Base-by-base conservation (phyloP, 371 early-diverging fungal genomes). In the Chytridiales sp. region DNA sequence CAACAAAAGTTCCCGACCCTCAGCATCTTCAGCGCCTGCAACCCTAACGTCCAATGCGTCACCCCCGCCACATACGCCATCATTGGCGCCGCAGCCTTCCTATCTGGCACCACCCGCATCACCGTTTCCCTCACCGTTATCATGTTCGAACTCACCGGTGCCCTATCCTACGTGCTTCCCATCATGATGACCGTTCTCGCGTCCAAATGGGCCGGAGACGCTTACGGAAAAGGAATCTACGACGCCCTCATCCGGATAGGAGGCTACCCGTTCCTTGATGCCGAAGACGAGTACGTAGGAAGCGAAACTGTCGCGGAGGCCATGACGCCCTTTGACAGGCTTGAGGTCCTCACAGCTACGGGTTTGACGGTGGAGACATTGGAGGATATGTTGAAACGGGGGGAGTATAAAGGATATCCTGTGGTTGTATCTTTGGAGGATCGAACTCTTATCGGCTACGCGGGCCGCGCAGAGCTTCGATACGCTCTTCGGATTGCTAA, bases 21-120 rank as follows among this genome's bases (percentile, higher is more conserved):
- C 46, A 64, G 64, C 42, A 43, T 73, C 62, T 78, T 78, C 53
- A 29, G 67, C n/a, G 26, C 56, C n/a, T 79, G 75, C 55, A 59
- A 59, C 27, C 54, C 63, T 17, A 65, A 64, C 22, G 41, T 51
- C 22, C 47, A 64, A 38, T 97, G 98, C 69, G 85, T 97, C 9
- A 92, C 91, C 4, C 94, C 97, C 0, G 98, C 96, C 19, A 87
- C 90, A 2, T 98, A 98, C 69, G 93, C 97, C 0, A 84, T 96
- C 79, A 89, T 97, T 1, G 98, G 97, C 15, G 95, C 97, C 1
- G 97, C 95, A 2, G 95, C 97, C 11, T 82, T 87, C 29, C 80
- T 98, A 62, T 89, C 92, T 0, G 97, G 98, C 9, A 90, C 94
- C 1, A 95, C 98, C 0, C 85, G 95, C 58, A 94, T 94, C 72